Percentiles rank a stretch among this genome's conserved stretches.
Conservation (phyloP, 2,329 filamentous ascomycete species). For the Colletotrichum coccodes region DNA sequence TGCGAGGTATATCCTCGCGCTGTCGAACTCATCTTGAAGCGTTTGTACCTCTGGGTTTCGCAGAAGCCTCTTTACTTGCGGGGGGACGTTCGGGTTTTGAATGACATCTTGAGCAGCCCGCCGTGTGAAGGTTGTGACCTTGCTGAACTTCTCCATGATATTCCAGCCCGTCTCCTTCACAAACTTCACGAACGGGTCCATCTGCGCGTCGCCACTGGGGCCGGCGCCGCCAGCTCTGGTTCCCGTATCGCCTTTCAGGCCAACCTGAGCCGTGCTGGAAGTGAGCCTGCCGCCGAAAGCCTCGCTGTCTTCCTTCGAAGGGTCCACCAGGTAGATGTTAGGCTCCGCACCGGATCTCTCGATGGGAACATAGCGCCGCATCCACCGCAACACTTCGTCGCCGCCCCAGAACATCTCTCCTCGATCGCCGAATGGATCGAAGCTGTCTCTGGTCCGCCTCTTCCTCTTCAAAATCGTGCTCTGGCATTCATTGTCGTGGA, state of each 20-base stretch:
- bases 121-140: constrained; percentile 95
- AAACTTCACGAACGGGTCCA: constrained; percentile 94
- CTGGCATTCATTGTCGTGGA: constrained; percentile 97
- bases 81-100: constrained; percentile 91
- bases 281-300: constrained; percentile 78
- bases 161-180: constrained; percentile 97
- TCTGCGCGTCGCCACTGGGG: constrained; percentile 71
- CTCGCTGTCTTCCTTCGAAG: constrained; percentile 82
- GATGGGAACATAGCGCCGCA: constrained; percentile 84
- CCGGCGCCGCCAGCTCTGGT: constrained; percentile 39
- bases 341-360: constrained; percentile 88
- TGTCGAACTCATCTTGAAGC: constrained; percentile 96
- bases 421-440: constrained; percentile 87
- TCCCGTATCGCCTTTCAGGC: constrained; percentile 46
- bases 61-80: constrained; percentile 85
- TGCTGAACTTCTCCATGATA: constrained; percentile 94
- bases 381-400: constrained; percentile 92
- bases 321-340: constrained; percentile 91
- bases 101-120: constrained; percentile 91
- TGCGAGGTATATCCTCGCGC: constrained; percentile 91
- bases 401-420: constrained; percentile 97
- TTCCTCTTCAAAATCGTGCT: constrained; percentile 95
- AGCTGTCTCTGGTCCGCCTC: constrained; percentile 82
- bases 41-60: constrained; percentile 95
- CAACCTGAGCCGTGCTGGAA: constrained; percentile 55